These are phyloP conservation scores for Anastatica hierochuntica DNA, from an alignment of 345 rosid genomes.

Conservation along the genomic window DNA sequence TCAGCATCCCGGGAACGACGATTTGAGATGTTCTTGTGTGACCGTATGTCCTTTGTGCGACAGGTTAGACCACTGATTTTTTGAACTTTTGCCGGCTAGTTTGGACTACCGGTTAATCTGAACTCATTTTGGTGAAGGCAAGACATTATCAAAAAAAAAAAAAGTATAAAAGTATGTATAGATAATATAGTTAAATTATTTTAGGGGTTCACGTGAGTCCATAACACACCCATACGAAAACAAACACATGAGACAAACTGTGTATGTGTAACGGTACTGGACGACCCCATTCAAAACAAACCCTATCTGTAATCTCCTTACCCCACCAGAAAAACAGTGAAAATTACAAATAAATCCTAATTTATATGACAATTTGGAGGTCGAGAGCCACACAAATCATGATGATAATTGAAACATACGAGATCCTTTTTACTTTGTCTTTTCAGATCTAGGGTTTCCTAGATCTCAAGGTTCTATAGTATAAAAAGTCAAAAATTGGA, in stretches of 20 bases:
- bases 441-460: constrained; percentile 27
- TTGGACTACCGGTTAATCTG: too few relatives aligned
- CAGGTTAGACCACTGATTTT: too few relatives aligned
- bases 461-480: constrained; percentile 17
- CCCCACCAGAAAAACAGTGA: constrained; percentile 20
- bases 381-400: constrained; percentile 23
- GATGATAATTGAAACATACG: constrained; percentile 13
- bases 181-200: too few relatives aligned
- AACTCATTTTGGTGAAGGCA: too few relatives aligned
- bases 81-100: too few relatives aligned
- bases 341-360: not conserved
- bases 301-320: constrained; percentile 25
- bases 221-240: too few relatives aligned
- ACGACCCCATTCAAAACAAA: constrained; percentile 23
- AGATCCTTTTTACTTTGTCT: constrained; percentile 22
- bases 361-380: constrained; percentile 1
- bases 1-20: too few relatives aligned
- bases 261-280: constrained; percentile 22
- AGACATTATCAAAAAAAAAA: too few relatives aligned
- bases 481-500: constrained; percentile 20
- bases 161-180: too few relatives aligned
- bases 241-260: constrained; percentile 26
- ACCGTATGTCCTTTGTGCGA: too few relatives aligned
- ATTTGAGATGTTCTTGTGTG: too few relatives aligned
- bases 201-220: not conserved